A percentile compares a stretch with the other conserved stretches of the same genome.
phyloP scores from a whole-genome alignment of 108 stramenopile genomes.

The Fragilaria crotonensis region DNA sequence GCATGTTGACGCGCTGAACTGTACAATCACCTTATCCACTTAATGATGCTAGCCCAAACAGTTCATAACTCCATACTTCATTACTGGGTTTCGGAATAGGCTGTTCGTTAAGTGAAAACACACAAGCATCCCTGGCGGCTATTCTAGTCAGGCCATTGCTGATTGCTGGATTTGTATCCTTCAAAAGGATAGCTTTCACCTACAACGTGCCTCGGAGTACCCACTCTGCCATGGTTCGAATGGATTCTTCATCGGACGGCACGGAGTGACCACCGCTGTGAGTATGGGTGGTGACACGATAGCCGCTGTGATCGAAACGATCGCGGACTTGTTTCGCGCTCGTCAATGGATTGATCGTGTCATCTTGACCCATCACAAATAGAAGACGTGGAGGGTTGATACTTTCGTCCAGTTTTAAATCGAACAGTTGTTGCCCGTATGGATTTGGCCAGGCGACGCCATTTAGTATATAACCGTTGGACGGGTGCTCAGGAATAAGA shows the following conservation, averaged over 20 bases:
- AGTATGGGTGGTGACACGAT: slow-evolving; percentile 37
- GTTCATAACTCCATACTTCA: too few relatives aligned
- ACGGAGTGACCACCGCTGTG: slow-evolving; percentile 69
- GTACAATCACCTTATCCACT: too few relatives aligned
- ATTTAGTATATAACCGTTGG: slow-evolving; percentile 57
- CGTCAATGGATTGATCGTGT: slow-evolving; percentile 62
- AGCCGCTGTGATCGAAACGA: slow-evolving; percentile 25
- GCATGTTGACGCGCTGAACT: too few relatives aligned
- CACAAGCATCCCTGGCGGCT: too few relatives aligned
- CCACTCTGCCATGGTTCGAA: slow-evolving; percentile 19
- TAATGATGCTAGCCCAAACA: too few relatives aligned
- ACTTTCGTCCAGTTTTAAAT: slow-evolving; percentile 4
- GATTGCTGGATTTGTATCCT: too few relatives aligned
- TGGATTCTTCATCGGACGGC: slow-evolving; percentile 28
- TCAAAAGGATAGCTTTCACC: too few relatives aligned
- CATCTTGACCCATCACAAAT: slow-evolving; percentile 54
- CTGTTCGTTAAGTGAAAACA: too few relatives aligned
- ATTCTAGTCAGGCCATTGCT: too few relatives aligned
- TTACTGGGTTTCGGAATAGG: too few relatives aligned
- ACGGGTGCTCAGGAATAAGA: slow-evolving; percentile 28
- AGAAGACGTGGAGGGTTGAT: slow-evolving; percentile 20
- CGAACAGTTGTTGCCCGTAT: slow-evolving; percentile 24
- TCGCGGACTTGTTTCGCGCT: slow-evolving; percentile 47
- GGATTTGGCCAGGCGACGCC: slow-evolving; percentile 79
- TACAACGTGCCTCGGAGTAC: too few relatives aligned